Base-by-base conservation (phyloP, 176 grass and related monocot species). In the Thalia dealbata region DNA sequence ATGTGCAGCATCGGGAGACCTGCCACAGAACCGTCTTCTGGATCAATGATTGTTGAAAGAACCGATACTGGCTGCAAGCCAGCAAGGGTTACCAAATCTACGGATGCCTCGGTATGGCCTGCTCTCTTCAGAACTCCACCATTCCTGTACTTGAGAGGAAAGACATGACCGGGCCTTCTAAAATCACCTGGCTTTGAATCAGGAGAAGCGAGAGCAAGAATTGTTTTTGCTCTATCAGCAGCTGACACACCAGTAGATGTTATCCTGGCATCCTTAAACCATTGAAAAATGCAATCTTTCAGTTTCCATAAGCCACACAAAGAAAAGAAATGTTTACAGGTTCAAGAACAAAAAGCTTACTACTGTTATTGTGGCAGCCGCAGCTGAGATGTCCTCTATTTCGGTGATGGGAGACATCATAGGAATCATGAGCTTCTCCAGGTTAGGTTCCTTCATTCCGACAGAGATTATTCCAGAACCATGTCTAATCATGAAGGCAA, bases 401-500 rank as follows among this genome's bases (percentile, higher is more conserved):
- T 88, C 87, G 21, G 87, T 64, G 26, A 92, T 67, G 7, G 93
- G 78, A 48, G 82, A 90, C 89, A 88, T 90, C 93, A 90, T 92
- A 77, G 93, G 89, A 78, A 96, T 86, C 89, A 88, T 90, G 79
- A 96, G 75, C 38, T 89, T 92, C 80, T 84, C 32, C 71, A 96
- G 75, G 61, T 96, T 89, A 41, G 86, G 87, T 62, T 97, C 87
- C 21, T 75, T 88, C 93, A 97, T 97, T 41, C 93, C 89, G 3
- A 97, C 89, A 3, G 93, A 97, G 61, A 92, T 77, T 71, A 97
- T 97, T 21, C 89, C 89, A 11, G 93, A 97, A 58, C 93, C 87
- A 54, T 91, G 80, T 66, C 83, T 92, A 52, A 97, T 92, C 89
- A 97, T 90, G 82, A 97, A 97, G 55, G 89, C 87, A 65, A 97